Conservation (phyloP, 768 basidiomycete genomes). For the Mycena albidolilacea region DNA sequence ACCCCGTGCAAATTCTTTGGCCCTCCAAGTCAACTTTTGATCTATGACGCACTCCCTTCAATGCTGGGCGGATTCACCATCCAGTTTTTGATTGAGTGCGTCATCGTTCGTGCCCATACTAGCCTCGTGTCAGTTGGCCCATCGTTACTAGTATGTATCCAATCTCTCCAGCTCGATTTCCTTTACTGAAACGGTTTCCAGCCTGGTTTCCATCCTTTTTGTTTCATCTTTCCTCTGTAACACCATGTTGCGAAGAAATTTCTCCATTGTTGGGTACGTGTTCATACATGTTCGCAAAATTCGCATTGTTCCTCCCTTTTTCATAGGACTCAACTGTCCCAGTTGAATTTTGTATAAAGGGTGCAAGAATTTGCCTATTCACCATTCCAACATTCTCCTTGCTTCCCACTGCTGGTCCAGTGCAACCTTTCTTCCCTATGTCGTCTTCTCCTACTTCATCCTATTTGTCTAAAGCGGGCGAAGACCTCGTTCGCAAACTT, state of each 20-base stretch:
- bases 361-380: not conserved
- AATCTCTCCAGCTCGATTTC: not conserved
- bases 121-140: too few relatives aligned
- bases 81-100: too few relatives aligned
- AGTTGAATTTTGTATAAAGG: constrained; percentile 6
- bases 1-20: not conserved
- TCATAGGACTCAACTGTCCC: constrained; percentile 7
- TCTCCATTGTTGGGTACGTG: constrained; percentile 8
- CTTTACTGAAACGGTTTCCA: not conserved
- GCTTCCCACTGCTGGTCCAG: not conserved
- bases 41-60: not conserved
- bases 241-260: not conserved
- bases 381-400: not conserved
- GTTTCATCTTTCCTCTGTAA: not conserved
- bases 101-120: too few relatives aligned
- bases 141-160: not conserved
- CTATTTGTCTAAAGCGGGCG: constrained; percentile 2
- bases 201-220: not conserved
- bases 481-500: not conserved
- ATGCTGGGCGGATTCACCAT: too few relatives aligned
- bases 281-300: not conserved
- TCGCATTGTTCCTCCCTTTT: not conserved
- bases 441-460: not conserved
- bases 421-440: not conserved
- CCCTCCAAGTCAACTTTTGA: not conserved